These are phyloP conservation scores for Globisporangium cederbergense DNA, from an alignment of 352 stramenopile genomes.

Conservation along the genomic window DNA sequence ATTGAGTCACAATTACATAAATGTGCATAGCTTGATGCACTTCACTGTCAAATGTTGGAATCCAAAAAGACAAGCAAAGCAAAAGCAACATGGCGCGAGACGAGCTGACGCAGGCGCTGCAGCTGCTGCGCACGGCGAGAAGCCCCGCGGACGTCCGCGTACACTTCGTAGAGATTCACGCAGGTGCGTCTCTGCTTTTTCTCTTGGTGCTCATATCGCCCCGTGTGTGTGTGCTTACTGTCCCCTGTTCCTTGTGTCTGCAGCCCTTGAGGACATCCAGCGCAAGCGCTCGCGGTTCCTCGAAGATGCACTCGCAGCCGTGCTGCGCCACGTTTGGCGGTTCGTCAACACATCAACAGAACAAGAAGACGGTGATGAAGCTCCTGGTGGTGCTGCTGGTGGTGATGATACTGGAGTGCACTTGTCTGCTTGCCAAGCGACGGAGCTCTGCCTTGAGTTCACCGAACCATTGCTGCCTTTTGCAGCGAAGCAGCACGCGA, in stretches of 20 bases:
- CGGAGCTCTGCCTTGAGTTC: conserved; percentile 24
- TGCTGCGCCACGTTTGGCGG: conserved; percentile 31
- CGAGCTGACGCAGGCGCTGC: conserved; percentile 13
- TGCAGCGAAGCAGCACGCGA: background rate
- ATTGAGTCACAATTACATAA: background rate
- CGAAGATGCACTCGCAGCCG: conserved; percentile 52
- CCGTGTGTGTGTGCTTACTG: background rate
- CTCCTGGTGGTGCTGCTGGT: background rate
- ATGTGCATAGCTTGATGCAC: background rate
- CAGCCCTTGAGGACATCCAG: conserved; percentile 49
- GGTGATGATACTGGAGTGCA: background rate
- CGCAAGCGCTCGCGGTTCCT: conserved; percentile 70
- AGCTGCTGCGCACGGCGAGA: conserved; percentile 12
- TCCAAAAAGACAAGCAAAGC: background rate
- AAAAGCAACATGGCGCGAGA: conserved; percentile 16
- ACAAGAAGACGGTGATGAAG: background rate
- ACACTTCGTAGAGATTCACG: conserved; percentile 8
- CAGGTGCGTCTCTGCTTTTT: background rate
- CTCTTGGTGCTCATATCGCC: background rate
- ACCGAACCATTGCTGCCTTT: conserved; percentile 19
- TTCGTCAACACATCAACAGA: conserved; percentile 2
- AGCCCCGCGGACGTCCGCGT: conserved; percentile 1
- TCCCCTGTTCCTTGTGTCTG: background rate
- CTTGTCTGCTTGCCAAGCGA: conserved; percentile 16
- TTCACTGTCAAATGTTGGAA: background rate